phyloP scores from a whole-genome alignment of 2,329 filamentous ascomycete genomes.

The Sporothrix variecibatus region DNA sequence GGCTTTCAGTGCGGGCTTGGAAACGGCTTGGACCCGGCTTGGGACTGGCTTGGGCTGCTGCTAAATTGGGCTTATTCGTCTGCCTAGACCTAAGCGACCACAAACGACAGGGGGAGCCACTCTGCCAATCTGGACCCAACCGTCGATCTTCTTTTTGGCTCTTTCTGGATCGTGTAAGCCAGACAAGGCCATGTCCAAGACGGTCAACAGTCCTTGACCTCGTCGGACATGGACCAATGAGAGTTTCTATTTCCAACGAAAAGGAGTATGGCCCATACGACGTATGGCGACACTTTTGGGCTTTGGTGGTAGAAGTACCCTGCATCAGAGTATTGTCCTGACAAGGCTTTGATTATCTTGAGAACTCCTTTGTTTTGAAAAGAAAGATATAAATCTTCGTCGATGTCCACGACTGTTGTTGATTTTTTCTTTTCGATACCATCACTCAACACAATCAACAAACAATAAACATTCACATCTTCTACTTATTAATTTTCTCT shows the following conservation, averaged over 20 bases:
- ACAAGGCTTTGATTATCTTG: background rate
- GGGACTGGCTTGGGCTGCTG: background rate
- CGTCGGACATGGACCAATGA: background rate
- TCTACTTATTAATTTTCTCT: background rate
- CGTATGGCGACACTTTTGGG: background rate
- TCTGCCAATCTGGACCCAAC: background rate
- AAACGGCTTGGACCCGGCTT: background rate
- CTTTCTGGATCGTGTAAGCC: slow-evolving; percentile 15
- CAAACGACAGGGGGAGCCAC: background rate
- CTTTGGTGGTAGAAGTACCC: background rate
- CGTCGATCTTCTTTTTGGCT: background rate
- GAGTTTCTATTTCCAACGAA: background rate
- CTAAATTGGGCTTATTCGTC: slow-evolving; percentile 15
- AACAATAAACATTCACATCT: background rate
- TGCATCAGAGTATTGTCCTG: background rate
- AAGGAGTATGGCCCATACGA: background rate
- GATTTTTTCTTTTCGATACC: background rate
- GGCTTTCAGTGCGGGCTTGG: background rate
- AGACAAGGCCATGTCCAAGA: background rate
- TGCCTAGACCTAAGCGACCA: background rate
- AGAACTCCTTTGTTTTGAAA: background rate
- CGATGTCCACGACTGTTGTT: background rate
- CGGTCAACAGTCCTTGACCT: background rate
- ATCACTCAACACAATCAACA: background rate
- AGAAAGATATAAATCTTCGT: slow-evolving; percentile 9